Evolutionary conservation across 768 basidiomycete species (phyloP).

Genomic region (Lactarius sp.): DNA sequence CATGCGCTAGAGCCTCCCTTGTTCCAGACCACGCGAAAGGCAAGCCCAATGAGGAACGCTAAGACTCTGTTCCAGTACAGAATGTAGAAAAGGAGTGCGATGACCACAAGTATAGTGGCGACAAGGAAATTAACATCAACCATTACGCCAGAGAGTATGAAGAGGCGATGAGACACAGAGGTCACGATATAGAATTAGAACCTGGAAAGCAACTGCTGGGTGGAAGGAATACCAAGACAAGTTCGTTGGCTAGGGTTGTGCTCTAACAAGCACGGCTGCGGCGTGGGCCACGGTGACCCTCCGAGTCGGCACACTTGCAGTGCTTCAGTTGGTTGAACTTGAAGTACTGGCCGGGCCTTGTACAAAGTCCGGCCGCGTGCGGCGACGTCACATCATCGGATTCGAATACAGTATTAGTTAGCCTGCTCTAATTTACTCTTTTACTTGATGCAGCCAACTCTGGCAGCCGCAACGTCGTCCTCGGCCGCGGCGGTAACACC

Average conservation of each 20-base stretch:
- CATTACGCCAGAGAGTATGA: constrained; percentile 35
- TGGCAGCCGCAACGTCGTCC: constrained; percentile 20
- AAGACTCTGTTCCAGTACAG: constrained; percentile 92
- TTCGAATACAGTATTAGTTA: no score
- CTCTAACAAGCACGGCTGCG: no score
- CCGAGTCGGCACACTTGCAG: not conserved
- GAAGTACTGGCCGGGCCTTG: no score
- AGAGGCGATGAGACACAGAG: not conserved
- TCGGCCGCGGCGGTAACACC: constrained; percentile 39
- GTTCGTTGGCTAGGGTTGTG: no score
- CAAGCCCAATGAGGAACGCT: constrained; percentile 58
- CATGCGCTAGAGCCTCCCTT: constrained; percentile 71
- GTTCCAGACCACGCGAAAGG: constrained; percentile 77
- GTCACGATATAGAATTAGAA: no score
- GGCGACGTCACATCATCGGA: no score
- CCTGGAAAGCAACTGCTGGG: no score
- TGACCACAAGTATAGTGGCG: constrained; percentile 52
- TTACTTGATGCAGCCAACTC: constrained; percentile 21
- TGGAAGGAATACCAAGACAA: not conserved
- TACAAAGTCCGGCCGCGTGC: no score
- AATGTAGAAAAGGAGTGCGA: constrained; percentile 63
- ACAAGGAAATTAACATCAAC: constrained; percentile 57
- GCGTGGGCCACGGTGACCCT: no score
- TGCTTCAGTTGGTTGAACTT: no score
- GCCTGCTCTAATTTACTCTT: not conserved